phyloP scores from a whole-genome alignment of 176 grass and related monocot species.

The Hsuehochloa calcarea region DNA sequence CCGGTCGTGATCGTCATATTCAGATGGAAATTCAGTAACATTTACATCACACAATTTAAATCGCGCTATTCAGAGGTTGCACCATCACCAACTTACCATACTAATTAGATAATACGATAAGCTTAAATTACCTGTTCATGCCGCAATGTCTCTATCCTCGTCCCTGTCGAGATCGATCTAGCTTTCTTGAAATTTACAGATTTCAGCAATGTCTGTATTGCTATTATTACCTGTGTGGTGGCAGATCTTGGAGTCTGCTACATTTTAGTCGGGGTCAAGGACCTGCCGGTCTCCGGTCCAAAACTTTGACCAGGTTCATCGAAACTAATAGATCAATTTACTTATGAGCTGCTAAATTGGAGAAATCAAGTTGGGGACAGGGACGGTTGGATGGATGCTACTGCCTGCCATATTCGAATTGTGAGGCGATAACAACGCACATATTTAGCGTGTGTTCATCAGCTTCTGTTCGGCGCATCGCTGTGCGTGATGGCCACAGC shows the following conservation, averaged over 20 bases:
- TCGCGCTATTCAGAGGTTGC: too few relatives aligned
- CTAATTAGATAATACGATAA: too few relatives aligned
- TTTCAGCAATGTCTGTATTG: background rate
- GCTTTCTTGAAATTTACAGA: background rate
- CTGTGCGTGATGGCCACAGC: background rate
- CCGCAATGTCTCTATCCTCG: too few relatives aligned
- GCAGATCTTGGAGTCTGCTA: background rate
- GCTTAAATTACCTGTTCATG: background rate
- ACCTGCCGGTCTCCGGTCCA: slow-evolving; percentile 17
- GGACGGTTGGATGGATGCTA: background rate
- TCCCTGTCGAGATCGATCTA: background rate
- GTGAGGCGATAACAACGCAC: background rate
- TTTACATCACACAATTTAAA: background rate
- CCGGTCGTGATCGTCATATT: background rate
- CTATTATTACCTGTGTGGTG: background rate
- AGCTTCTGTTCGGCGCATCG: background rate
- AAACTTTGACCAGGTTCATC: slow-evolving; percentile 38
- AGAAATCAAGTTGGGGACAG: background rate
- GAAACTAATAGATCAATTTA: background rate
- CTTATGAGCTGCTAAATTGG: background rate
- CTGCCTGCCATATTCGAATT: background rate
- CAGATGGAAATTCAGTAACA: background rate
- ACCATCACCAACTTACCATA: too few relatives aligned
- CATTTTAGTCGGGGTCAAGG: slow-evolving; percentile 33
- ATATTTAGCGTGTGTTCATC: slow-evolving; percentile 28